These are phyloP conservation scores for Apocynum venetum DNA, from an alignment of 257 asterid species.

Conservation along the genomic window DNA sequence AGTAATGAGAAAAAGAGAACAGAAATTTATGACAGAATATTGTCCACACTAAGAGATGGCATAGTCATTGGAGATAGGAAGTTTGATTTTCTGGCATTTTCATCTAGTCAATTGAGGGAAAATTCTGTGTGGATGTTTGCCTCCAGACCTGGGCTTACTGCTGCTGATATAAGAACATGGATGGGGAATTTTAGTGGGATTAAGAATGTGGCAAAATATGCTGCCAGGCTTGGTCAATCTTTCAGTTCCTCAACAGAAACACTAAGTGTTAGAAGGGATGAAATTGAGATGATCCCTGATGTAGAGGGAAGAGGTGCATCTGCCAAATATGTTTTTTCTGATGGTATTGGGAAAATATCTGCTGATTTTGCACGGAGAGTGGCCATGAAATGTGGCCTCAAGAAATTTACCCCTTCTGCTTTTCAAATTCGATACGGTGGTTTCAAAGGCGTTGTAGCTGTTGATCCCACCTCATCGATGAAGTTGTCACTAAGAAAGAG, in stretches of 20 bases:
- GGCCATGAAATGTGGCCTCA: conserved; percentile 66
- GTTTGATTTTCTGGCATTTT: conserved; percentile 81
- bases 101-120: no score
- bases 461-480: conserved; percentile 50
- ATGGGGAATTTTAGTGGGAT: conserved; percentile 77
- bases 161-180: conserved; percentile 64
- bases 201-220: conserved; percentile 80
- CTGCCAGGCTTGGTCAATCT: conserved; percentile 99
- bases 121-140: no score
- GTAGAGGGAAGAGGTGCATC: conserved; percentile 20
- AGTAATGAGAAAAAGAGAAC: conserved; percentile 28
- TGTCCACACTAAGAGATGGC: no score
- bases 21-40: no score
- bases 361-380: conserved; percentile 57
- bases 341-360: conserved; percentile 31
- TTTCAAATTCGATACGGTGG: conserved; percentile 40
- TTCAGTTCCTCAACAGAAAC: no score
- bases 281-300: conserved; percentile 53
- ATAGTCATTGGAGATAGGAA: conserved; percentile 52
- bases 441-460: conserved; percentile 85
- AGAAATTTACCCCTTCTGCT: conserved; percentile 48
- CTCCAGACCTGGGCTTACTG: conserved; percentile 21
- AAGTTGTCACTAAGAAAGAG: conserved; percentile 68
- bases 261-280: conserved; percentile 15
- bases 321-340: conserved; percentile 50